Evolutionary conservation across 345 rosid species (phyloP), one percentile per base, ranked within the genome.

Genomic region (Balakata baccata): DNA sequence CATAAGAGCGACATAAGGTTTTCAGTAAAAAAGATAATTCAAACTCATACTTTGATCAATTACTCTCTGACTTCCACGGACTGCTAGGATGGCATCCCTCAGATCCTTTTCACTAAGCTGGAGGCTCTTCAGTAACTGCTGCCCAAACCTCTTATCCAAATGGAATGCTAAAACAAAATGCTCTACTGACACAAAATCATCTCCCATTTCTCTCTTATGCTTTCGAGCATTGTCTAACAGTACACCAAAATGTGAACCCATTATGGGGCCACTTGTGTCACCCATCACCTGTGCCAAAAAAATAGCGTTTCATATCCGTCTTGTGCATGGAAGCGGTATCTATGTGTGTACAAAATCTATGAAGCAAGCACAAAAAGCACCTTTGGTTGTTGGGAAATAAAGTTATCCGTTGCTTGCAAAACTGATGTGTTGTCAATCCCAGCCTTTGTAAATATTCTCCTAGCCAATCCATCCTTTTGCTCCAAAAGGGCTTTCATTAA

Each of bases 401-500:
- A 90, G 37, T 77, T 79, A 34, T 90, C 83, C 0, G 89, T 88
- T 52, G 89, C 86, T 72, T 94, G 98, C 77, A 92, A 77, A 70
- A 88, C 88, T 0, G 88, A 85, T 17, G 89, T 77, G 75, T 94
- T 88, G 49, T 92, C 98, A 12, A 86, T 74, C 53, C 92, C 92
- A 0, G 88, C 92, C 75, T 94, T 94, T 3, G 98, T 80, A 67
- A 92, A 88, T 41, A 94, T 83, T 69, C 89, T 85, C 82, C 97
- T 68, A 7, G 97, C 98, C 69, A 92, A 74, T 22, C 98, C 98
- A 83, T 90, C 97, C 75, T 85, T 94, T 61, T 87, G 98, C 88
- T 94, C 97, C 75, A 94, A 77, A 20, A 94, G 88, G 68, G 97
- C 88, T 89, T 94, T 92, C 98, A 92, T 90, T 66, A 94, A 83